A percentile compares a stretch with the other conserved stretches of the same genome.
phyloP scores from a whole-genome alignment of 345 rosid genomes.

The Murraya paniculata region DNA sequence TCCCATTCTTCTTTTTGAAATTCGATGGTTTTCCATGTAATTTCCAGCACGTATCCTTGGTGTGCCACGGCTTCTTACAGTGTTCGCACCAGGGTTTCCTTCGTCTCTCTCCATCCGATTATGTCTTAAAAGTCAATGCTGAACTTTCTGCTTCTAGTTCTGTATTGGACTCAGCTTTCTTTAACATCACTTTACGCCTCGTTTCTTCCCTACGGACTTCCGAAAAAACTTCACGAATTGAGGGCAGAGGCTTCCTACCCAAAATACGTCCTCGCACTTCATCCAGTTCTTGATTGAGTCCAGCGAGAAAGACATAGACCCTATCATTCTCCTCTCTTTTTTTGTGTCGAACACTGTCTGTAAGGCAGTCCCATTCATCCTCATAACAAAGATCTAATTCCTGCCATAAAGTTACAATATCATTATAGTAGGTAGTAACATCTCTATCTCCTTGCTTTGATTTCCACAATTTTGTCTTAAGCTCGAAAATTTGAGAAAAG shows the following conservation, averaged over 20 bases:
- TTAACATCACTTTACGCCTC: neutral
- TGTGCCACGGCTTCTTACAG: neutral
- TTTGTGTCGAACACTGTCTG: neutral
- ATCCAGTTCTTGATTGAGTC: too few relatives aligned
- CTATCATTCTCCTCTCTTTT: neutral
- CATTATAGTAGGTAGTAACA: too few relatives aligned
- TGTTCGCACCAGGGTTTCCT: neutral
- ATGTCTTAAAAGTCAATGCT: neutral
- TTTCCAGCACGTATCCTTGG: neutral
- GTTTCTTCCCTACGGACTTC: neutral
- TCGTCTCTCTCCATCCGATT: neutral
- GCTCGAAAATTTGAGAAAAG: too few relatives aligned
- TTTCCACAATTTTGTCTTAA: too few relatives aligned
- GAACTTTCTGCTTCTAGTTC: neutral
- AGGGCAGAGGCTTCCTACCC: too few relatives aligned
- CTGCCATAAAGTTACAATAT: too few relatives aligned
- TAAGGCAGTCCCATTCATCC: too few relatives aligned
- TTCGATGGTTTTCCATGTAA: neutral
- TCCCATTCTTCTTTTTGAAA: too few relatives aligned
- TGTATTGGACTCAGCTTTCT: neutral
- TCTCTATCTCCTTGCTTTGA: too few relatives aligned
- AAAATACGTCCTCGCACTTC: too few relatives aligned
- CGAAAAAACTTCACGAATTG: neutral
- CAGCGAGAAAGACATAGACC: too few relatives aligned
- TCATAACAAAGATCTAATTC: too few relatives aligned